These are phyloP conservation scores for Stephania japonica DNA, from an alignment of 164 flowering plant genomes.

Conservation along the genomic window DNA sequence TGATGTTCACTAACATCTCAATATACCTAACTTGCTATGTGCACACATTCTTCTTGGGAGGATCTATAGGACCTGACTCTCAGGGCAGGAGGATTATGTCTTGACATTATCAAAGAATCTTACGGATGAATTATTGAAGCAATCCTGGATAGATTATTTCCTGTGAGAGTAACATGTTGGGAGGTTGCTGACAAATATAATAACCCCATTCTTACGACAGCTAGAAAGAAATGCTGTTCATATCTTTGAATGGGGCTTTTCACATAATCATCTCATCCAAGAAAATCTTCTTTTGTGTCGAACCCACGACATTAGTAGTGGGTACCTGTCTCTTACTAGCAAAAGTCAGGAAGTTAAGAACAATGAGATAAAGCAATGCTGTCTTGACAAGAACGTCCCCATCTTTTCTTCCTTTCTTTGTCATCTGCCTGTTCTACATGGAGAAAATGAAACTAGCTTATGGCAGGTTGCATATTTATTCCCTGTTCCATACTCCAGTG, in stretches of 20 bases:
- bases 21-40: background rate
- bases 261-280: constrained; percentile 6
- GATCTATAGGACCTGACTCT: background rate
- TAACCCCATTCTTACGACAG: constrained; percentile 2
- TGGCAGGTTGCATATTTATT: background rate
- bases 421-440: constrained; percentile 6
- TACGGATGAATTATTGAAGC: constrained; percentile 12
- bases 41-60: background rate
- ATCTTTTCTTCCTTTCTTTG: background rate
- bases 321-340: constrained; percentile 11
- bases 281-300: constrained; percentile 8
- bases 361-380: constrained; percentile 18
- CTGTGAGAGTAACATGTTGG: constrained; percentile 1
- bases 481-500: background rate
- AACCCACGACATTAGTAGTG: constrained; percentile 13
- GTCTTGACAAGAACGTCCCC: constrained; percentile 12
- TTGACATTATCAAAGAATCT: constrained; percentile 10
- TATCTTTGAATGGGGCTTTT: background rate
- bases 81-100: background rate
- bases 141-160: constrained; percentile 5
- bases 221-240: constrained; percentile 9
- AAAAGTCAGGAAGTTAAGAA: constrained; percentile 17
- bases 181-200: constrained; percentile 5
- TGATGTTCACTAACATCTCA: background rate
- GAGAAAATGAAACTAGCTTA: background rate